Evolutionary conservation across 345 rosid genomes (phyloP).

Genomic region (Ceriops decandra): DNA sequence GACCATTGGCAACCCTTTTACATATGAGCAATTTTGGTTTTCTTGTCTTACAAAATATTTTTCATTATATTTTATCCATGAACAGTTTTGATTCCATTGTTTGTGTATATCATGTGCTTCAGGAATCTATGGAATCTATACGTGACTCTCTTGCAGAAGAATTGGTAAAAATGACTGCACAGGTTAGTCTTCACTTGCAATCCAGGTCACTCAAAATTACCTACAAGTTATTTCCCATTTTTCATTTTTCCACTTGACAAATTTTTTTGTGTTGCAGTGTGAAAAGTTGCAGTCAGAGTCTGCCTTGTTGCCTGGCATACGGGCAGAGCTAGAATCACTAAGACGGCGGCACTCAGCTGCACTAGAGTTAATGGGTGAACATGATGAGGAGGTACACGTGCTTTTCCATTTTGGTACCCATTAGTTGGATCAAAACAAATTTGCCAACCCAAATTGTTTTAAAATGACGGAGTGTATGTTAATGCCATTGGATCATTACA

Average conservation of each 20-base stretch:
- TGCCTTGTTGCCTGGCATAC: conserved; percentile 61
- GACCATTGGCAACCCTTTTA: not conserved
- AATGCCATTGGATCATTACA: not conserved
- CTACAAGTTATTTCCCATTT: not conserved
- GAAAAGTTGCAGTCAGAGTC: conserved; percentile 80
- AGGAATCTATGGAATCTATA: conserved; percentile 94
- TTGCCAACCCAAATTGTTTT: not conserved
- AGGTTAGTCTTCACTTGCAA: conserved; percentile 41
- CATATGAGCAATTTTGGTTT: not conserved
- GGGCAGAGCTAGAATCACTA: conserved; percentile 88
- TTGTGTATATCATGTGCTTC: conserved; percentile 14
- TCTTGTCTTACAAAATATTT: not conserved
- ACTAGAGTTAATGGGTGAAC: conserved; percentile 98
- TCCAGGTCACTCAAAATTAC: not conserved
- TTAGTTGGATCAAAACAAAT: conserved; percentile 3
- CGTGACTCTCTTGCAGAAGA: conserved; percentile 98
- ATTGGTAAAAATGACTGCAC: conserved; percentile 89
- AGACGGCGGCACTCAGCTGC: conserved; percentile 96
- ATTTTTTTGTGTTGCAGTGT: conserved; percentile 52
- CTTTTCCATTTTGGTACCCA: not conserved
- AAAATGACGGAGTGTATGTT: not conserved
- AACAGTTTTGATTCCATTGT: conserved; percentile 3
- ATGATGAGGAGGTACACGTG: conserved; percentile 86
- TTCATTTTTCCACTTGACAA: conserved; percentile 8
- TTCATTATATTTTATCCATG: not conserved